Evolutionary conservation across 345 rosid species (phyloP).

Genomic region (Trapa incisa): DNA sequence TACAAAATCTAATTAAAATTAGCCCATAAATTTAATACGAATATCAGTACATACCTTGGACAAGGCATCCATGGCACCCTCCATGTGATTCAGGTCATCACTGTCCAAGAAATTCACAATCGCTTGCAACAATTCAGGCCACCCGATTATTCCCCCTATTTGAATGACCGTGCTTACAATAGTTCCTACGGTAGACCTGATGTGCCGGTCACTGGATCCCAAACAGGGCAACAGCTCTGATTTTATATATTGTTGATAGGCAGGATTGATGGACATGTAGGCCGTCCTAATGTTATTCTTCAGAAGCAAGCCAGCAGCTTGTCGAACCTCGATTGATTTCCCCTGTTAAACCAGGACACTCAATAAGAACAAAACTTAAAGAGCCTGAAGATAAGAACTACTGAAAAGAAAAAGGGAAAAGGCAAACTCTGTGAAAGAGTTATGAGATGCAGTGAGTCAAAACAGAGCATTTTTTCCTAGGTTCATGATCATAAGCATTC

Average conservation of each 20-base stretch:
- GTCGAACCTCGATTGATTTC: conserved; percentile 76
- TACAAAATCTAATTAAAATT: too few relatives aligned
- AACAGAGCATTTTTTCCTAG: not conserved
- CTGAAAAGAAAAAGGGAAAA: not conserved
- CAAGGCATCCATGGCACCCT: conserved; percentile 97
- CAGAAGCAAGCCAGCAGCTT: conserved; percentile 92
- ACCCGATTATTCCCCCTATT: conserved; percentile 55
- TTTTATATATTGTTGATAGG: conserved; percentile 56
- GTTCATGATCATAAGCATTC: not conserved
- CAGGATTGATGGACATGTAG: conserved; percentile 43
- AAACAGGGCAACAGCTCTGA: conserved; percentile 78
- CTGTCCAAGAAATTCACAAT: conserved; percentile 76
- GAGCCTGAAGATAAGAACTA: not conserved
- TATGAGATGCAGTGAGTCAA: not conserved
- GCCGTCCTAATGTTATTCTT: conserved; percentile 77
- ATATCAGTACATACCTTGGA: conserved; percentile 48
- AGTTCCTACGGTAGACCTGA: conserved; percentile 87
- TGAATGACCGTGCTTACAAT: conserved; percentile 72
- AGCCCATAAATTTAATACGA: not conserved
- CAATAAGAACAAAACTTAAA: not conserved
- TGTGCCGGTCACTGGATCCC: conserved; percentile 75
- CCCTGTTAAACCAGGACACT: conserved; percentile 30
- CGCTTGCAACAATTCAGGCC: conserved; percentile 89
- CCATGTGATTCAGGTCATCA: conserved; percentile 84
- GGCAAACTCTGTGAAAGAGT: not conserved